A percentile compares a stretch with the other conserved stretches of the same genome.
phyloP scores from a whole-genome alignment of 2,329 filamentous ascomycete genomes.

The Talaromyces sp. region DNA sequence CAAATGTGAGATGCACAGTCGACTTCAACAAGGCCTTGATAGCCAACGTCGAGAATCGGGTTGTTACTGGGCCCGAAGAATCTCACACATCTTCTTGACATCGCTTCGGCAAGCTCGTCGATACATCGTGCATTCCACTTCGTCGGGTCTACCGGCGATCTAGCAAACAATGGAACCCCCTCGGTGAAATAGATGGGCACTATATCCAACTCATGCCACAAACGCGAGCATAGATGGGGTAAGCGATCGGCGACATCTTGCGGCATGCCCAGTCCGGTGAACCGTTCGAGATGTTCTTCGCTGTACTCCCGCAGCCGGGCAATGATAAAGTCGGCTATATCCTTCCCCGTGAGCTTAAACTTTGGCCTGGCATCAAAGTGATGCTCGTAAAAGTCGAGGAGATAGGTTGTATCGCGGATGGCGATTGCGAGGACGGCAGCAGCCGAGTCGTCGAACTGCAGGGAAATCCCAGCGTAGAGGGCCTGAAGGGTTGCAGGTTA shows the following conservation, averaged over 20 bases:
- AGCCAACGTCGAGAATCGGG: constrained; percentile 66
- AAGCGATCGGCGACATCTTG: constrained; percentile 58
- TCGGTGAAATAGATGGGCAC: constrained; percentile 65
- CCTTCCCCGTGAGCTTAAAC: constrained; percentile 36
- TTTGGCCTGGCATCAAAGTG: constrained; percentile 51
- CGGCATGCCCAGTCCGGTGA: constrained; percentile 71
- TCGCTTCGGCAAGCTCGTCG: constrained; percentile 78
- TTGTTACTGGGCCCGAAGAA: constrained; percentile 71
- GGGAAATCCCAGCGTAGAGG: constrained; percentile 44
- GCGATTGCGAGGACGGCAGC: constrained; percentile 62
- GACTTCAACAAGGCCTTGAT: constrained; percentile 67
- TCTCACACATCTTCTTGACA: constrained; percentile 74
- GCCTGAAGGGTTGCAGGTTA: constrained; percentile 31
- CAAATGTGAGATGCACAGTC: constrained; percentile 65
- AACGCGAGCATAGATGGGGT: constrained; percentile 64
- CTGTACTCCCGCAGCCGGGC: constrained; percentile 59
- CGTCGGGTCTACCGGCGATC: not conserved
- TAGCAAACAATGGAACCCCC: constrained; percentile 27
- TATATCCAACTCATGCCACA: constrained; percentile 76
- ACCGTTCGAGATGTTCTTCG: constrained; percentile 67
- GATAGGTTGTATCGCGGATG: constrained; percentile 71
- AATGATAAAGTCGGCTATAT: constrained; percentile 62
- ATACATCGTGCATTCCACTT: constrained; percentile 58
- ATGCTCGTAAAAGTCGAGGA: constrained; percentile 68
- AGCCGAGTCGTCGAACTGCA: constrained; percentile 40